A percentile compares a stretch with the other conserved stretches of the same genome.
These are phyloP conservation scores for Periconia sp. DNA, from an alignment of 2,329 filamentous ascomycete species.

Conservation along the genomic window DNA sequence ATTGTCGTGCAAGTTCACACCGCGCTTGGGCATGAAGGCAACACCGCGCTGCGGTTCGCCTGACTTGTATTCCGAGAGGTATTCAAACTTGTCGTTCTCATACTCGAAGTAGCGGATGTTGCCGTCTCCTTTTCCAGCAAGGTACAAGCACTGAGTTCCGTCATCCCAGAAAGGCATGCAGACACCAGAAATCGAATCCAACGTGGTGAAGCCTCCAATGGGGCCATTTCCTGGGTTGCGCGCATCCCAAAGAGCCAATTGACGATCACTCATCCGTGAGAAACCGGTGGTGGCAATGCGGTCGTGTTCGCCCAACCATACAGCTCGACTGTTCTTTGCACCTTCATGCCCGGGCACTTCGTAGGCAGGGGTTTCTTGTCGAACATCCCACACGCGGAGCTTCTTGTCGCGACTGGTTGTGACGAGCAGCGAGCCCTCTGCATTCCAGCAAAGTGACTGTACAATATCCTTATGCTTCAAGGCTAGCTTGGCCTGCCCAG, in stretches of 20 bases:
- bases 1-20: slow-evolving; percentile 94
- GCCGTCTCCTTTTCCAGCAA: slow-evolving; percentile 96
- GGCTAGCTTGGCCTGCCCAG: slow-evolving; percentile 71
- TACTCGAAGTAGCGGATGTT: slow-evolving; percentile 99
- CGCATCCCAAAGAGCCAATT: slow-evolving; percentile 93
- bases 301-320: slow-evolving; percentile 98
- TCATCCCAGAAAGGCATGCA: slow-evolving; percentile 99
- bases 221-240: slow-evolving; percentile 71
- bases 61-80: slow-evolving; percentile 96
- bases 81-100: slow-evolving; percentile 98
- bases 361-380: slow-evolving; percentile 84
- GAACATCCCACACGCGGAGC: slow-evolving; percentile 93
- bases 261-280: slow-evolving; percentile 96
- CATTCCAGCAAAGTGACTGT: slow-evolving; percentile 94
- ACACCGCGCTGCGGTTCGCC: slow-evolving; percentile 90
- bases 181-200: slow-evolving; percentile 95
- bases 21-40: slow-evolving; percentile 91
- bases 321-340: slow-evolving; percentile 94
- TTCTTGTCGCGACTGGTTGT: slow-evolving; percentile 99
- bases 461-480: slow-evolving; percentile 90
- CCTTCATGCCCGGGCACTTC: slow-evolving; percentile 84
- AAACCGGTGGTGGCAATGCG: slow-evolving; percentile 95
- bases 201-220: slow-evolving; percentile 83
- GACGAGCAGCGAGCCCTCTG: slow-evolving; percentile 79
- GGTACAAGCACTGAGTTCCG: slow-evolving; percentile 89